These are phyloP conservation scores for Lasiosphaeriaceae sp. DNA, from an alignment of 495 filamentous ascomycete genomes.

Conservation along the genomic window DNA sequence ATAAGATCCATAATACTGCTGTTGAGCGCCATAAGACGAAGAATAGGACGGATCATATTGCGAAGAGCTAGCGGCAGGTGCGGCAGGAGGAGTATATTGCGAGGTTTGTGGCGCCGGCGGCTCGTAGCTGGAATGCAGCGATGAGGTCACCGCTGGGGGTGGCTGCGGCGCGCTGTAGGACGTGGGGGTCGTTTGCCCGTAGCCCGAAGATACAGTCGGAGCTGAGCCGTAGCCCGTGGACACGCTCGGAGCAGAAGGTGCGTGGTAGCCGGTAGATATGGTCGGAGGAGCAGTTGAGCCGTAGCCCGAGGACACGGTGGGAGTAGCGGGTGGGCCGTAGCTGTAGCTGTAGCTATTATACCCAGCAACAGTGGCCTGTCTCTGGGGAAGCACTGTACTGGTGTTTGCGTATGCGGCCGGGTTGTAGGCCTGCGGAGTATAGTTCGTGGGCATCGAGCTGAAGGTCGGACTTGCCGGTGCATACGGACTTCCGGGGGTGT, in stretches of 20 bases:
- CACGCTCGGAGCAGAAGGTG: conserved; percentile 30
- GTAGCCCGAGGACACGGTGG: conserved; percentile 31
- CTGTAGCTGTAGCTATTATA: conserved; percentile 39
- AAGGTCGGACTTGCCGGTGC: conserved; percentile 31
- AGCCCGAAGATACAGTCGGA: conserved; percentile 12
- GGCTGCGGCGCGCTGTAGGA: conserved; percentile 26
- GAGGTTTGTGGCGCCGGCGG: conserved; percentile 29
- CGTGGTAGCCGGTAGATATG: conserved; percentile 13
- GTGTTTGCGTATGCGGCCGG: conserved; percentile 47
- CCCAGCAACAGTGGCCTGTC: conserved; percentile 41
- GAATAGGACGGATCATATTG: conserved; percentile 28
- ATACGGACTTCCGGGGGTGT: conserved; percentile 4
- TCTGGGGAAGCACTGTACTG: conserved; percentile 32
- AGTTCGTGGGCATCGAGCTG: conserved; percentile 27
- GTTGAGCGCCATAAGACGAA: conserved; percentile 16
- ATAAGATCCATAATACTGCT: conserved; percentile 26
- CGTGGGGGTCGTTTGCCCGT: not conserved
- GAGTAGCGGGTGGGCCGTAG: conserved; percentile 33
- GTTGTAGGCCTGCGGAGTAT: conserved; percentile 45
- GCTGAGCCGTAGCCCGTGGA: conserved; percentile 31
- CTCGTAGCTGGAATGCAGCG: conserved; percentile 31
- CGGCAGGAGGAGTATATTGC: conserved; percentile 25
- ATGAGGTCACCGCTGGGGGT: conserved; percentile 26
- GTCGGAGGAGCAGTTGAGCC: conserved; percentile 23
- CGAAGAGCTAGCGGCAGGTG: conserved; percentile 15